phyloP scores from a whole-genome alignment of 2,329 filamentous ascomycete species.

The Fusarium mexicanum region DNA sequence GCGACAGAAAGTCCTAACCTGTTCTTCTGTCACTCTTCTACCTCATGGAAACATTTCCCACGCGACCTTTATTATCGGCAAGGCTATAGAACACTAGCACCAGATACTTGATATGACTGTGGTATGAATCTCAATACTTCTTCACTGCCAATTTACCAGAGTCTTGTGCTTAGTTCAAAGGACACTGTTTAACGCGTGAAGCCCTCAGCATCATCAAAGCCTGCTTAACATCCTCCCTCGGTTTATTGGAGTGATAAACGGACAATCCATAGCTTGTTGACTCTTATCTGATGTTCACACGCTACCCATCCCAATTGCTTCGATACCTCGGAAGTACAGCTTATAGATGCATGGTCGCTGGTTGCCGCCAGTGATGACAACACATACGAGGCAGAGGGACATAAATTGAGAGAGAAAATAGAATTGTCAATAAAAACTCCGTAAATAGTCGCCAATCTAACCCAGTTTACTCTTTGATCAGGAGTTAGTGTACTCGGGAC shows the following conservation, averaged over 20 bases:
- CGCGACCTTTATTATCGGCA: background rate
- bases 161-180: too few relatives aligned
- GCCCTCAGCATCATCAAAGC: background rate
- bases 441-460: background rate
- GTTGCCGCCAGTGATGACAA: too few relatives aligned
- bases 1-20: background rate
- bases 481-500: background rate
- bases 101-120: rapidly evolving
- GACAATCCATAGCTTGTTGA: rapidly evolving
- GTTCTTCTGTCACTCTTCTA: background rate
- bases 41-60: background rate
- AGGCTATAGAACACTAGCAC: background rate
- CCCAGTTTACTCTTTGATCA: background rate
- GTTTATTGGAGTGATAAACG: background rate
- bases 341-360: too few relatives aligned
- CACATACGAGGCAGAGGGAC: background rate
- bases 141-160: background rate
- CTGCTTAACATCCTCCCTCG: background rate
- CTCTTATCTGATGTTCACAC: background rate
- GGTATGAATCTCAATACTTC: background rate
- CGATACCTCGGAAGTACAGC: background rate
- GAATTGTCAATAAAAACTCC: background rate
- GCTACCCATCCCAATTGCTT: too few relatives aligned
- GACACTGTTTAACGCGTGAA: background rate
- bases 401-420: too few relatives aligned